Percentiles rank a stretch among this genome's conserved stretches.
These are phyloP conservation scores for Breynia disticha DNA, from an alignment of 441 rosid genomes.

Conservation along the genomic window DNA sequence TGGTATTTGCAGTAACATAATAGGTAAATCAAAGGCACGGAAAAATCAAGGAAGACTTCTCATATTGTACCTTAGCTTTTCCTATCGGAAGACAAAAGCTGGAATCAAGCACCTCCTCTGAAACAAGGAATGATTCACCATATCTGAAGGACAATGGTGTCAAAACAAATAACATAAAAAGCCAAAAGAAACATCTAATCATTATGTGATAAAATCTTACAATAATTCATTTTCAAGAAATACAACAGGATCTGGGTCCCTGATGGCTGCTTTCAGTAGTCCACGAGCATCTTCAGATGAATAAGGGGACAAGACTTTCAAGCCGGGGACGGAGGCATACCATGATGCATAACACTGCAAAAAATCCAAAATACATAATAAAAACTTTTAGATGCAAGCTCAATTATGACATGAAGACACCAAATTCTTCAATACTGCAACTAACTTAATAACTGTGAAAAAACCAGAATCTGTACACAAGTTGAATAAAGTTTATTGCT, in stretches of 20 bases:
- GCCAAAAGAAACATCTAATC: not conserved
- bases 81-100: slow-evolving; percentile 96
- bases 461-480: too few species aligned
- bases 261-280: slow-evolving; percentile 87
- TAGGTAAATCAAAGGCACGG: not conserved
- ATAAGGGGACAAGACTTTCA: slow-evolving; percentile 79
- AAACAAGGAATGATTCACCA: slow-evolving; percentile 87
- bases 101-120: slow-evolving; percentile 87
- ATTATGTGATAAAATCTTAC: slow-evolving; percentile 31
- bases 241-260: slow-evolving; percentile 97
- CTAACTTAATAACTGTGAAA: too few species aligned
- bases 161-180: slow-evolving; percentile 5
- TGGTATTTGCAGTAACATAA: not conserved
- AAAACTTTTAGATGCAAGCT: not conserved
- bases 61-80: slow-evolving; percentile 65
- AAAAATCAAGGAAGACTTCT: not conserved
- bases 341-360: slow-evolving; percentile 90
- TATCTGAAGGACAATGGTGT: slow-evolving; percentile 37
- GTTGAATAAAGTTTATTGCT: too few species aligned
- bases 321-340: slow-evolving; percentile 80
- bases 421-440: too few species aligned
- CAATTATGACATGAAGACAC: too few species aligned
- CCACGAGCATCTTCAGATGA: slow-evolving; percentile 95
- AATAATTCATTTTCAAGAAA: slow-evolving; percentile 89
- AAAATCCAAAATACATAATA: slow-evolving; percentile 2